phyloP scores from a whole-genome alignment of 345 rosid genomes.

The Salix caprea region DNA sequence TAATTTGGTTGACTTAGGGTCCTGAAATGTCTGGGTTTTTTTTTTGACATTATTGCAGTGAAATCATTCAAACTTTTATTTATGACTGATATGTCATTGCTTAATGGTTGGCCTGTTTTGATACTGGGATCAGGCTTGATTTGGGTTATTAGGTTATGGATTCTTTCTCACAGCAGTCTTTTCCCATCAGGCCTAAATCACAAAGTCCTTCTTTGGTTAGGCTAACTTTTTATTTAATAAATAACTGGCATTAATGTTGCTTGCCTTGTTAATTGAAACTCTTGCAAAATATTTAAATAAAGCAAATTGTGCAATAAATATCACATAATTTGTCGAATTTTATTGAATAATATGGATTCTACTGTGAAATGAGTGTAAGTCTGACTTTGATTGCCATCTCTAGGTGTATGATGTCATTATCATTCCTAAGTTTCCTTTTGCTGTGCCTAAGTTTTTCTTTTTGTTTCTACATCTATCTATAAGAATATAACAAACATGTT shows the following conservation, averaged over 20 bases:
- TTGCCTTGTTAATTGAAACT: neutral
- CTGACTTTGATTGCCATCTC: neutral
- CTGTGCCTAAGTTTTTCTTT: too few species aligned
- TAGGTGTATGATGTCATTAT: neutral
- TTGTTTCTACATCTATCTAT: too few species aligned
- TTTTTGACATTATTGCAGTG: neutral
- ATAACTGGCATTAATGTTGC: neutral
- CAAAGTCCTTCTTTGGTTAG: neutral
- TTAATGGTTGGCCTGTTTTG: neutral
- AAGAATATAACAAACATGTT: too few species aligned
- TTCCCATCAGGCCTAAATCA: neutral
- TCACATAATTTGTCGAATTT: neutral
- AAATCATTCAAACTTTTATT: neutral
- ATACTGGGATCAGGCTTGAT: neutral
- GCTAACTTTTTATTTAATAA: neutral
- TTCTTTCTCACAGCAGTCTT: neutral
- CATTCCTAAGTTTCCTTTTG: neutral
- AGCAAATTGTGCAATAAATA: neutral
- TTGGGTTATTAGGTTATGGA: conserved; percentile 1
- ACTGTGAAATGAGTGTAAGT: neutral
- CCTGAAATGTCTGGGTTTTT: neutral
- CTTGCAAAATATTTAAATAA: neutral
- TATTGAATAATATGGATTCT: neutral
- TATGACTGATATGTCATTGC: neutral
- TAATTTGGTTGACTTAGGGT: neutral